phyloP scores from a whole-genome alignment of 768 basidiomycete species.

The Boletus reticuloceps region DNA sequence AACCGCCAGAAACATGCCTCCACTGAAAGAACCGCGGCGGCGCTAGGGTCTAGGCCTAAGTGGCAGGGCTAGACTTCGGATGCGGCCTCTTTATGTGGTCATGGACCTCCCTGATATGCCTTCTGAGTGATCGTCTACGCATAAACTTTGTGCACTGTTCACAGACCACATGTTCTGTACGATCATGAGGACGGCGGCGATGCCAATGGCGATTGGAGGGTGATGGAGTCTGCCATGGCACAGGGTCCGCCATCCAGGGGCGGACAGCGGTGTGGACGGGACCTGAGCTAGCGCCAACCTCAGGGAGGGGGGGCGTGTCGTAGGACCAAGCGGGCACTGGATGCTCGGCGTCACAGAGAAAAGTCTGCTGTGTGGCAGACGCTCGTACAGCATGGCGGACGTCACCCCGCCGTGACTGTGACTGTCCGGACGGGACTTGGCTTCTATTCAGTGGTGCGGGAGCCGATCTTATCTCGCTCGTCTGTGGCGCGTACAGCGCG shows the following conservation, averaged over 20 bases:
- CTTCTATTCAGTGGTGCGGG: not conserved
- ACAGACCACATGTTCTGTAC: not conserved
- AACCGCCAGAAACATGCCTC: not conserved
- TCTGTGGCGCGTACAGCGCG: not conserved
- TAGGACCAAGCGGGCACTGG: not conserved
- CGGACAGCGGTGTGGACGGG: not conserved
- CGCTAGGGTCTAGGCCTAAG: not conserved
- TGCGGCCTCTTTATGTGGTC: constrained; percentile 14
- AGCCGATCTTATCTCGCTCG: not conserved
- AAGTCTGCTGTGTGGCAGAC: constrained; percentile 8
- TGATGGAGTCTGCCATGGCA: constrained; percentile 3
- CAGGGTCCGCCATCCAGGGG: not conserved
- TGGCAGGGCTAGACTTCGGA: not conserved
- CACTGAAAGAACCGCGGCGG: not conserved
- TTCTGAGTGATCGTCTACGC: constrained; percentile 14
- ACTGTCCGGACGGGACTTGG: constrained; percentile 14
- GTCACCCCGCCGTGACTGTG: not conserved
- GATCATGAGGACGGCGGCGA: not conserved
- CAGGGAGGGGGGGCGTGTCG: not conserved
- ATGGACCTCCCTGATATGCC: constrained; percentile 23
- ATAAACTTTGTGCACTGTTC: constrained; percentile 12
- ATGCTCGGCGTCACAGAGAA: not conserved
- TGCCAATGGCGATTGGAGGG: not conserved
- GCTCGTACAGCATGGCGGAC: constrained; percentile 20
- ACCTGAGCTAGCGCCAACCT: not conserved